Percentiles rank a stretch among this genome's conserved stretches.
Conservation (phyloP, 129 eudicot genomes). For the Helianthus tuberosus region DNA sequence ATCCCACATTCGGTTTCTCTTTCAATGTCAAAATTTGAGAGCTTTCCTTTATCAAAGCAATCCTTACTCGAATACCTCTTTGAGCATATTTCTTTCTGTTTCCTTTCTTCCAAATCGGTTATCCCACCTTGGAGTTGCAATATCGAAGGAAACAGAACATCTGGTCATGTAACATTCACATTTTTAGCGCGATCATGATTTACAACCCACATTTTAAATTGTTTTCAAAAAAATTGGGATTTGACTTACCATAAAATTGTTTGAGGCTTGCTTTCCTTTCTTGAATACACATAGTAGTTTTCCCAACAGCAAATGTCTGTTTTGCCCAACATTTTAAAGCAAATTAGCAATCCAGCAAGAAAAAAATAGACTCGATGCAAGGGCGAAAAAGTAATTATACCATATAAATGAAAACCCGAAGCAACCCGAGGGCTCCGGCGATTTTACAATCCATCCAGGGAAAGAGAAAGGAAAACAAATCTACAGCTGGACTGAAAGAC, state of each 20-base stretch:
- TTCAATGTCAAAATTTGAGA: slow-evolving; percentile 56
- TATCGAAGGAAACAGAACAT: slow-evolving; percentile 72
- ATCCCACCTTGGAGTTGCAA: slow-evolving; percentile 86
- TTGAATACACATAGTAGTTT: slow-evolving; percentile 57
- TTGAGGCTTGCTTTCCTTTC: slow-evolving; percentile 73
- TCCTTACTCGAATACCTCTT: slow-evolving; percentile 54
- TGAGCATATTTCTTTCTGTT: slow-evolving; percentile 63
- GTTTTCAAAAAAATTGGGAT: not conserved
- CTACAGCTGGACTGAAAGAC: slow-evolving; percentile 60
- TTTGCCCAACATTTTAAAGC: slow-evolving; percentile 21
- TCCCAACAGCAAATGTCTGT: slow-evolving; percentile 68
- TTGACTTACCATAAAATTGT: slow-evolving; percentile 56
- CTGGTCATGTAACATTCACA: slow-evolving; percentile 41
- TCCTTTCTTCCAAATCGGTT: slow-evolving; percentile 72
- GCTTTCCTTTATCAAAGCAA: slow-evolving; percentile 34
- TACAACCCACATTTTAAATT: not conserved
- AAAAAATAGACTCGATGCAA: slow-evolving; percentile 8
- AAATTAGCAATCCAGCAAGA: slow-evolving; percentile 17
- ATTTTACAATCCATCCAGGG: slow-evolving; percentile 64
- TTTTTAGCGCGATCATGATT: not conserved
- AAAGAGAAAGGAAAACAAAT: slow-evolving; percentile 51
- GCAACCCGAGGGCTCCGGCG: slow-evolving; percentile 61
- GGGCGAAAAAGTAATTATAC: slow-evolving; percentile 31
- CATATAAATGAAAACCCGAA: slow-evolving; percentile 56
- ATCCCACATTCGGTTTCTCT: slow-evolving; percentile 86